Conservation (phyloP, 768 basidiomycete genomes). For the Hydnum rufescens region DNA sequence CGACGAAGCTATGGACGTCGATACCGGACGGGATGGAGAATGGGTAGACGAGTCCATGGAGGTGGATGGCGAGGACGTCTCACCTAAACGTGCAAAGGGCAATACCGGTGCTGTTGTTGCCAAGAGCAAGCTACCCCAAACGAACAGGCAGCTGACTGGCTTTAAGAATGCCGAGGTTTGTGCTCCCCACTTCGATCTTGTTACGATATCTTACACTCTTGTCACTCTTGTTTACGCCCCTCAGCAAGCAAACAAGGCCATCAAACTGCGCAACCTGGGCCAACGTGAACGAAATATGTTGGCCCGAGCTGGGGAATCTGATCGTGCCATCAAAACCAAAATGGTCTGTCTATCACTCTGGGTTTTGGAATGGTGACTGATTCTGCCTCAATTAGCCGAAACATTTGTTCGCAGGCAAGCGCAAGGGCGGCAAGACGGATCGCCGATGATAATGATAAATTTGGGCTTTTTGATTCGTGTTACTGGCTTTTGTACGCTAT, state of each 20-base stretch:
- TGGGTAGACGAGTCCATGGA: conserved; percentile 23
- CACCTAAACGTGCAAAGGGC: conserved; percentile 37
- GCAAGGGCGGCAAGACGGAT: conserved; percentile 66
- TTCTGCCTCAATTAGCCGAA: conserved; percentile 37
- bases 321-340: conserved; percentile 62
- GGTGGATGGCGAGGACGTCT: conserved; percentile 27
- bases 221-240: conserved; percentile 8
- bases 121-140: conserved; percentile 34
- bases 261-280: conserved; percentile 65
- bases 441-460: conserved; percentile 18
- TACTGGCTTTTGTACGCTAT: no score
- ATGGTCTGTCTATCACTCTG: conserved; percentile 35
- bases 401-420: conserved; percentile 70
- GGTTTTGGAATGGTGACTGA: neutral
- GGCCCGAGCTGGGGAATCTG: conserved; percentile 81
- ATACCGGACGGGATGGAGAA: conserved; percentile 19
- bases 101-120: conserved; percentile 34
- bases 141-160: conserved; percentile 60
- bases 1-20: conserved; percentile 27
- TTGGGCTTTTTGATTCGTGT: neutral
- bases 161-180: conserved; percentile 50
- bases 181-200: neutral
- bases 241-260: conserved; percentile 63
- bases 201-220: neutral
- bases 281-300: conserved; percentile 74